A percentile compares a stretch with the other conserved stretches of the same genome.
These are phyloP conservation scores for Ganoderma sinense DNA, from an alignment of 1,284 basidiomycete species.

Conservation along the genomic window DNA sequence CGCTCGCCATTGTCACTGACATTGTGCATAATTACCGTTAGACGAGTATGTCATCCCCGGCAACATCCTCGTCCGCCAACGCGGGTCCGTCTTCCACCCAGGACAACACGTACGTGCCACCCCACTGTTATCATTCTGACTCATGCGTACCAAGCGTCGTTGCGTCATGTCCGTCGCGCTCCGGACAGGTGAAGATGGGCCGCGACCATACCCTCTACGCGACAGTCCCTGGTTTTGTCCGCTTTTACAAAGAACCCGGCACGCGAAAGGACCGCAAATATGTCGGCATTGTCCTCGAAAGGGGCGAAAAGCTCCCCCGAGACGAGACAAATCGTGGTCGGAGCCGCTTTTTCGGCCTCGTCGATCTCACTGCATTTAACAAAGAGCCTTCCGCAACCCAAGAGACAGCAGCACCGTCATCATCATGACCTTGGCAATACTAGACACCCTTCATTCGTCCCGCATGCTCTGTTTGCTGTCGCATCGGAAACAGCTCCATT, in stretches of 20 bases:
- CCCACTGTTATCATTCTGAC: slow-evolving; percentile 1
- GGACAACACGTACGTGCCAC: slow-evolving; percentile 80
- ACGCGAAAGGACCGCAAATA: slow-evolving; percentile 77
- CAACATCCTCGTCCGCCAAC: slow-evolving; percentile 93
- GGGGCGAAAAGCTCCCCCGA: slow-evolving; percentile 85
- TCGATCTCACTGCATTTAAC: slow-evolving; percentile 54
- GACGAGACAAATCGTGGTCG: slow-evolving; percentile 77
- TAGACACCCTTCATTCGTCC: neutral
- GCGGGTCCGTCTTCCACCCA: slow-evolving; percentile 89
- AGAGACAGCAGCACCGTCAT: slow-evolving; percentile 14
- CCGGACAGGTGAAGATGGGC: slow-evolving; percentile 82
- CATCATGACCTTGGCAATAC: neutral
- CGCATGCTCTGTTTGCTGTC: neutral
- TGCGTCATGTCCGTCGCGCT: slow-evolving; percentile 21
- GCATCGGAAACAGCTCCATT: slow-evolving; percentile 5
- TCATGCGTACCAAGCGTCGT: neutral
- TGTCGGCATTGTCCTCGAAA: slow-evolving; percentile 82
- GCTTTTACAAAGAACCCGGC: slow-evolving; percentile 86
- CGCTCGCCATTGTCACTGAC: slow-evolving; percentile 1
- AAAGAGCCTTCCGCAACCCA: slow-evolving; percentile 17
- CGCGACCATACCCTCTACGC: slow-evolving; percentile 94
- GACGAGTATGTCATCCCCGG: slow-evolving; percentile 92
- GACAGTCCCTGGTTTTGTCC: slow-evolving; percentile 86
- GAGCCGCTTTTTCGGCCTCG: slow-evolving; percentile 79
- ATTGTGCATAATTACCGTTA: slow-evolving; percentile 36